These are phyloP conservation scores for Aspergillus sp. DNA, from an alignment of 2,329 filamentous ascomycete species.

Conservation along the genomic window DNA sequence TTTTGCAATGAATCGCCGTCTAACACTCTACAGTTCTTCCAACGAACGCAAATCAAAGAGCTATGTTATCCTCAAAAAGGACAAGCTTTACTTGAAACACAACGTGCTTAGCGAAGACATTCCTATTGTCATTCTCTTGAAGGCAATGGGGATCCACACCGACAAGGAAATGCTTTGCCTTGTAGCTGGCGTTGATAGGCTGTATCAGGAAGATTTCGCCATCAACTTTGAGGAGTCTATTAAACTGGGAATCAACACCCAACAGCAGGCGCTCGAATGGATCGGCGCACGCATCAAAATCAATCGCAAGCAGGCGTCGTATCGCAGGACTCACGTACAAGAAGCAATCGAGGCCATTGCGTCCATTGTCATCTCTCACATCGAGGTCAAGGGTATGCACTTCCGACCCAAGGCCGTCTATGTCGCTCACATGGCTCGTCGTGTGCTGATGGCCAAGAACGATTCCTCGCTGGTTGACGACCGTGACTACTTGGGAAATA, in stretches of 20 bases:
- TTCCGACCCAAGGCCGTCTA: slow-evolving; percentile 97
- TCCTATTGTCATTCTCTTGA: slow-evolving; percentile 88
- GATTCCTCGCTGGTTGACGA: slow-evolving; percentile 88
- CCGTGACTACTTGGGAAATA: slow-evolving; percentile 96
- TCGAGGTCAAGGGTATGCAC: slow-evolving; percentile 81
- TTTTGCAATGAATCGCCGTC: slow-evolving; percentile 1
- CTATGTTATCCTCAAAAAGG: slow-evolving; percentile 90
- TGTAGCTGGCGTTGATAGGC: slow-evolving; percentile 74
- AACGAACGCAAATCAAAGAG: slow-evolving; percentile 97
- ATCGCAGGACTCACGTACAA: slow-evolving; percentile 71
- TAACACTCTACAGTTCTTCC: slow-evolving; percentile 61
- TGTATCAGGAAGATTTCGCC: slow-evolving; percentile 89
- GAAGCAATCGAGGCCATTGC: slow-evolving; percentile 89
- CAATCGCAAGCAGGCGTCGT: slow-evolving; percentile 54
- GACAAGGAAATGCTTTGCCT: slow-evolving; percentile 92
- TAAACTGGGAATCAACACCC: slow-evolving; percentile 75
- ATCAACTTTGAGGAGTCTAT: slow-evolving; percentile 91
- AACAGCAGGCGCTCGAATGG: slow-evolving; percentile 91
- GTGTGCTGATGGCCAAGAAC: slow-evolving; percentile 86
- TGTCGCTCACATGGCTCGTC: slow-evolving; percentile 92
- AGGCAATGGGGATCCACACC: slow-evolving; percentile 85
- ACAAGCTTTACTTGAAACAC: slow-evolving; percentile 78
- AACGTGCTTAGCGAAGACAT: slow-evolving; percentile 89
- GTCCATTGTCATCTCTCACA: slow-evolving; percentile 88
- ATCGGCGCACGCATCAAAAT: slow-evolving; percentile 82